Base-by-base conservation (phyloP, 768 basidiomycete species). In the Rhizopogon roseolus region DNA sequence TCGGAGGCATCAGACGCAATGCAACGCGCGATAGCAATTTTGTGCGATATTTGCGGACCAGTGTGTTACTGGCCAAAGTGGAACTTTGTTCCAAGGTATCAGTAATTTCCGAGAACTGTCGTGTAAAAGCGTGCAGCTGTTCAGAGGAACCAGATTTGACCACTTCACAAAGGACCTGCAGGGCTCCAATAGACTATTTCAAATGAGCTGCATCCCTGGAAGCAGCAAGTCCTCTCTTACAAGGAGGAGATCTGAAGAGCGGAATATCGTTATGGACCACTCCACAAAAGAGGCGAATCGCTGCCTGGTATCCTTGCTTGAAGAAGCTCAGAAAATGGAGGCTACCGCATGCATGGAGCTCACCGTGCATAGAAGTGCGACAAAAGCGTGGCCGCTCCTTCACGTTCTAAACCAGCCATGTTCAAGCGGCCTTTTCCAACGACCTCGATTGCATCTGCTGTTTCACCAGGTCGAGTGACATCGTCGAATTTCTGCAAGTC, bases 401-500 rank as follows among this genome's bases (percentile, higher is more conserved):
- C 90, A 6, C 93, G 80, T 64, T 97, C 95, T 53, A 95, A 73
- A 0, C 96, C 94, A 11, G 91, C 82, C 41, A 76, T 81, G 4
- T 67, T 66, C 8, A 95, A 73, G 60, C 83, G 79, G 5, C 61
- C 60, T 60, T 79, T 87, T 0, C 81, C 87, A 3, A 84, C 65
- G 1, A 62, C 57, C 59, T 94, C 86, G 2, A 95, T 71, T 5
- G 66, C 65, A 16, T 62, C 59, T 0, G 84, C 82, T 1, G 88
- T 90, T 43, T 76, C 66, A 10, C 83, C 80, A 22, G 64, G 60
- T n/a, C 72, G 65, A 3, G 75, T 76, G 9, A 60, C 63, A 53
- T 88, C 85, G 62, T 93, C 92, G 51, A 97, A 92, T 61, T 92
- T 89, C 29, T 83, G 78, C 38, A 99, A 74, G 64, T 91, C 86